Conservation (phyloP, 805 yeast genomes). For the Candida sanyiensis region DNA sequence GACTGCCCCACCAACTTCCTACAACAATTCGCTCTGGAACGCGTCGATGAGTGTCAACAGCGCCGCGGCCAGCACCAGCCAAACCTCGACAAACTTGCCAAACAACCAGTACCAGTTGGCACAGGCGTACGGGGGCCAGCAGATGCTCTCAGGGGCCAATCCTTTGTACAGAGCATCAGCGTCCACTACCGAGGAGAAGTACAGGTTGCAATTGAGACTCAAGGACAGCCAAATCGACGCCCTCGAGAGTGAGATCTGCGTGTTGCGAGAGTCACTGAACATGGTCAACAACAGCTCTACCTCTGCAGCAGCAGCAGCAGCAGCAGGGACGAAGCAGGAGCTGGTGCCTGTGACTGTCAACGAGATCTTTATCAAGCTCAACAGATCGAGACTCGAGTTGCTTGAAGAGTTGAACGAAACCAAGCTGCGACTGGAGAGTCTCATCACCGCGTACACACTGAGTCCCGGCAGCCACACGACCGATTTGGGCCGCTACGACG, state of each 20-base stretch:
- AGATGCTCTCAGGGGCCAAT: neutral
- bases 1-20: conserved; percentile 8
- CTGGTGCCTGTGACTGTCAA: conserved; percentile 40
- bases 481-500: conserved; percentile 60
- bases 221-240: conserved; percentile 48
- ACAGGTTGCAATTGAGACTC: conserved; percentile 46
- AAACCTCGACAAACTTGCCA: neutral
- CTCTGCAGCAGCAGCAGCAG: no score
- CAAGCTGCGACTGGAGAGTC: conserved; percentile 55
- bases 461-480: conserved; percentile 44
- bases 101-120: no score
- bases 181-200: conserved; percentile 28
- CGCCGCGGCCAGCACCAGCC: conserved; percentile 1
- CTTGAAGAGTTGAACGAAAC: conserved; percentile 53
- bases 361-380: conserved; percentile 43
- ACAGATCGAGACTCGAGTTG: conserved; percentile 41
- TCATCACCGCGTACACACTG: conserved; percentile 49
- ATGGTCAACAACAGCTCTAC: neutral
- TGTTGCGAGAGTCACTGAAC: conserved; percentile 27
- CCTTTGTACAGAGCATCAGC: neutral
- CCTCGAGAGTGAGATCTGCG: conserved; percentile 39
- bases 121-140: conserved; percentile 5
- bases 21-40: conserved; percentile 9
- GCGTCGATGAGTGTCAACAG: neutral
- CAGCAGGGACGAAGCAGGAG: conserved; percentile 21